Evolutionary conservation across 2,329 filamentous ascomycete genomes (phyloP), one percentile per base, ranked within the genome.

Genomic region (Incumbomyces lentus): DNA sequence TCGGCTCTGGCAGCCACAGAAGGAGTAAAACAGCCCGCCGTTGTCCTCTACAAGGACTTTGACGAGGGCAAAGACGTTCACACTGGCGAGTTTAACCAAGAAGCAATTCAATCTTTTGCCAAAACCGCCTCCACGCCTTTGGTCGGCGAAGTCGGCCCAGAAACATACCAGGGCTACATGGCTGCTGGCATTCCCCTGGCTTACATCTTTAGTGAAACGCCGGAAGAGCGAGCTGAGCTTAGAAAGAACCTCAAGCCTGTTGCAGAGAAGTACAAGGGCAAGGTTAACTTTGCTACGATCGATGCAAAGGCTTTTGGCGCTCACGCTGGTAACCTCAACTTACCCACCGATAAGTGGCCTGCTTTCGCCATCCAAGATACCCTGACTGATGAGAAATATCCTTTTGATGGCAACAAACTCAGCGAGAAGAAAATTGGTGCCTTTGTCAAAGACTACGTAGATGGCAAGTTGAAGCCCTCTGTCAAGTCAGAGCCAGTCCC

Each of bases 401-500:
- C 92, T 62, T 95, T 81, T 65, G 85, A 92, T 69, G 78, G 82
- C 57, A 80, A 82, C 71, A 79, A 86, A 68, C 78, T 98, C 60
- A 84, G 78, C 56, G 71, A 76, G 59, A 78, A 82, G 65, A 72
- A 76, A 55, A 83, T 98, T 61, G 78, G 76, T 66, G 72, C 80
- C 58, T 98, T 96, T 65, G 84, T 95, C 50, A 78, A 92, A 55
- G 80, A 92, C 58, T 95, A 89, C 65, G 71, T 81, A 49, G 76
- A 78, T 52, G 92, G 89, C 71, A 94, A 94, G 76, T 68, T 96
- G 56, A 82, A 93, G 68, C 86, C 92, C 60, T 94, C 86, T 77
- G 84, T 98, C 79, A 98, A 98, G 81, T 95, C 89, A 54, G 92
- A 98, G 78, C 86, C 88, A 48, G 82, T 96, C 58, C 92, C 92